Evolutionary conservation across 2,329 filamentous ascomycete genomes (phyloP).

Genomic region (Colletotrichum euphorbiae): DNA sequence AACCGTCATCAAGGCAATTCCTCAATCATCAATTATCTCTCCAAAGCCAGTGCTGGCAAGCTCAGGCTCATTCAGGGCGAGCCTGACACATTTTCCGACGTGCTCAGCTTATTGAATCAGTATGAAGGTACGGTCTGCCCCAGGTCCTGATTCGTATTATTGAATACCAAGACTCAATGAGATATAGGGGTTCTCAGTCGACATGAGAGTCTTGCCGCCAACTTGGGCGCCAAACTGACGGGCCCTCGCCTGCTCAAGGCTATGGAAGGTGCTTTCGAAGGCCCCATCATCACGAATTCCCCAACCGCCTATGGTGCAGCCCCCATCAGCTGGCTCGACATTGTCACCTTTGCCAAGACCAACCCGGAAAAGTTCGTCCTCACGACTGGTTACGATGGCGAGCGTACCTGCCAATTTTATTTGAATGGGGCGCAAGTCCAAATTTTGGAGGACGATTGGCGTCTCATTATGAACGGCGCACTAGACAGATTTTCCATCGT

Average conservation of each 20-base stretch:
- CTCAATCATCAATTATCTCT: constrained; percentile 66
- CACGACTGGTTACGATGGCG: constrained; percentile 74
- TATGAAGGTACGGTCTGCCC: constrained; percentile 71
- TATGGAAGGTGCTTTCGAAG: constrained; percentile 88
- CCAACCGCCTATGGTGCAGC: constrained; percentile 66
- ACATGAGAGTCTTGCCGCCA: constrained; percentile 88
- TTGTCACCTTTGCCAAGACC: constrained; percentile 84
- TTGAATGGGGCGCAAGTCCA: constrained; percentile 85
- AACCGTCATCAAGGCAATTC: constrained; percentile 36
- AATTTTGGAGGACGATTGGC: constrained; percentile 89
- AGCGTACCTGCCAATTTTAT: constrained; percentile 82
- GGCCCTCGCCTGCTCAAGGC: constrained; percentile 86
- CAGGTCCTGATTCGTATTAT: constrained; percentile 12
- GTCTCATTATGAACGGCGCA: constrained; percentile 84
- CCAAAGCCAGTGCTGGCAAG: constrained; percentile 56
- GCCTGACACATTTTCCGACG: constrained; percentile 76
- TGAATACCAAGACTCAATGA: constrained; percentile 20
- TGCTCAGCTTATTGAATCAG: constrained; percentile 78
- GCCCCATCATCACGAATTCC: constrained; percentile 70
- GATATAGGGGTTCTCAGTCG: constrained; percentile 77
- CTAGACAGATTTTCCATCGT: constrained; percentile 80
- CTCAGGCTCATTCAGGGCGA: constrained; percentile 66
- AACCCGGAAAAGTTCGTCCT: constrained; percentile 84
- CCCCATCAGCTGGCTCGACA: constrained; percentile 82
- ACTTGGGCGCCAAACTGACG: constrained; percentile 84